phyloP scores from a whole-genome alignment of 2,329 filamentous ascomycete species.

The Rhinocladiella mackenziei region DNA sequence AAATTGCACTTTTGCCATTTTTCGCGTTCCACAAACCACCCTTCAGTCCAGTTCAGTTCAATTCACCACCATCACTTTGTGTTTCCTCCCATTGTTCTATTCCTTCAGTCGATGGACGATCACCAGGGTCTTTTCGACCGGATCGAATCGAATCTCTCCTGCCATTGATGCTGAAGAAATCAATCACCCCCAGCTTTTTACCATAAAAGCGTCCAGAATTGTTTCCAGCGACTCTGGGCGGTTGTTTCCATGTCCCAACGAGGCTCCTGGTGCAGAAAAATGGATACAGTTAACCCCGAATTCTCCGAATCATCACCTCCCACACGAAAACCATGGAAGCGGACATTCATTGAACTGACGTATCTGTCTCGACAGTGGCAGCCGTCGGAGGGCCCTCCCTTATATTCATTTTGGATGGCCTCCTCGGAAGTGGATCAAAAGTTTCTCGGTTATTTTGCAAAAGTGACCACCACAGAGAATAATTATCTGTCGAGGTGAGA shows the following conservation, averaged over 20 bases:
- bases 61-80: constrained; percentile 1
- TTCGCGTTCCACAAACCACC: constrained; percentile 11
- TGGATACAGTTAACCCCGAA: constrained; percentile 9
- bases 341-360: constrained; percentile 32
- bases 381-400: constrained; percentile 31
- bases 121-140: background rate
- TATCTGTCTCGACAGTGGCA: constrained; percentile 32
- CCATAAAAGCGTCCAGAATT: constrained; percentile 1
- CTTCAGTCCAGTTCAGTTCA: too few relatives aligned
- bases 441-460: constrained; percentile 85
- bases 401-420: constrained; percentile 64
- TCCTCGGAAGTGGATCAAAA: constrained; percentile 97
- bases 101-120: background rate
- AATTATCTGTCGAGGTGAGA: constrained; percentile 64
- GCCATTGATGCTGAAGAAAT: too few relatives aligned
- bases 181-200: constrained; percentile 1
- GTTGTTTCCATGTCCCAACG: constrained; percentile 2
- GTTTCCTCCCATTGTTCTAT: background rate
- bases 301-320: constrained; percentile 1
- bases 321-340: constrained; percentile 18
- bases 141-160: too few relatives aligned
- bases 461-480: constrained; percentile 71
- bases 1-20: constrained; percentile 22
- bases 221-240: constrained; percentile 9
- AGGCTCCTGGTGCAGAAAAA: constrained; percentile 6